Conservation (phyloP, 148 eudicot genomes). For the Rhododendron ovatum region DNA sequence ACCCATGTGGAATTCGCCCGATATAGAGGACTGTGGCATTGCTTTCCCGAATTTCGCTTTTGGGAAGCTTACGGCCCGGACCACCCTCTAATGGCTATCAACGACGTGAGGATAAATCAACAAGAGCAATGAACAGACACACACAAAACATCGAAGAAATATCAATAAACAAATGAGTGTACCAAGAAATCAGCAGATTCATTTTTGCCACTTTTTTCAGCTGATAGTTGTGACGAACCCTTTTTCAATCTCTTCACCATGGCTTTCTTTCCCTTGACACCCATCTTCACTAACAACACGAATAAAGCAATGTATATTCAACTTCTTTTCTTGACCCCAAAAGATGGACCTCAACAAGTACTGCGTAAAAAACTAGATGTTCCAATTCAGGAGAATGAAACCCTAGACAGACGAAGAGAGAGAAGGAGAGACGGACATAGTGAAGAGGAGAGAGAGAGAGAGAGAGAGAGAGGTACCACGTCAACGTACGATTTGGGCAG, state of each 20-base stretch:
- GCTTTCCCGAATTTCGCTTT: conserved; percentile 28
- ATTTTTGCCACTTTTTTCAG: conserved; percentile 17
- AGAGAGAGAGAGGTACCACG: neutral
- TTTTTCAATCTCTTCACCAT: conserved; percentile 41
- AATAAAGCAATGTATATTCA: neutral
- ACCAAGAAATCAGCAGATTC: conserved; percentile 63
- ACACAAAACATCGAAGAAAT: neutral
- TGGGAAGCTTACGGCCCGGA: conserved; percentile 42
- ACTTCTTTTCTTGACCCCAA: neutral
- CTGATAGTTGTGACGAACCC: conserved; percentile 24
- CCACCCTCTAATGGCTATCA: conserved; percentile 80
- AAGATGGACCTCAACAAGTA: neutral
- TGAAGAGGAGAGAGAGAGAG: no score
- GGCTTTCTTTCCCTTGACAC: conserved; percentile 34
- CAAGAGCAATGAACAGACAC: neutral
- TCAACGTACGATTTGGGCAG: neutral
- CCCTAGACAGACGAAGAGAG: neutral
- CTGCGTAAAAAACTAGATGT: neutral
- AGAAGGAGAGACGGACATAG: neutral
- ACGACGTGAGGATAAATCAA: neutral
- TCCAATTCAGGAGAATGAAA: neutral
- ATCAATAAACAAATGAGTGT: neutral
- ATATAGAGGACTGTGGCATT: conserved; percentile 69
- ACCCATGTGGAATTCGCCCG: conserved; percentile 92
- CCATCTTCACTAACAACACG: conserved; percentile 28